Evolutionary conservation across 768 basidiomycete species (phyloP).

Genomic region (Neoboletus subvelutipes): DNA sequence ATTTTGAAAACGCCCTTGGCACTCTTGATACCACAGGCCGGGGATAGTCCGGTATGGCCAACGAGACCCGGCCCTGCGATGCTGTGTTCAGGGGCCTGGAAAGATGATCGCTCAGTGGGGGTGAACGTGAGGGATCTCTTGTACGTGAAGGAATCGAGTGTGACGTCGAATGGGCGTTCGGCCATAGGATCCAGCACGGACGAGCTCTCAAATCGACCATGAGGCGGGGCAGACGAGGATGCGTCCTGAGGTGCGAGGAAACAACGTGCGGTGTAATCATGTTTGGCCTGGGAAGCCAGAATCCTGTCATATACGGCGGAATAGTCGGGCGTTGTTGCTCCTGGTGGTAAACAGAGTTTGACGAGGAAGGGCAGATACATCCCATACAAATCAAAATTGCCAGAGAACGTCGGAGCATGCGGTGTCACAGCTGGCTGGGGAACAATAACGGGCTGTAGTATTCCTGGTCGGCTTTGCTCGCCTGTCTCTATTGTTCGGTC

Average conservation of each 20-base stretch:
- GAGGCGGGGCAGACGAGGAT: conserved; percentile 11
- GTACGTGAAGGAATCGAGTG: conserved; percentile 25
- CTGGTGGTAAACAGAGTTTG: conserved; percentile 32
- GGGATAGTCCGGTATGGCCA: conserved; percentile 24
- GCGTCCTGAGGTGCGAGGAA: conserved; percentile 20
- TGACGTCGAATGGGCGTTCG: conserved; percentile 35
- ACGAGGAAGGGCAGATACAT: conserved; percentile 39
- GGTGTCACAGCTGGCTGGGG: conserved; percentile 7
- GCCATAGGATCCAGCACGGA: conserved; percentile 36
- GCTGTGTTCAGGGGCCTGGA: conserved; percentile 24
- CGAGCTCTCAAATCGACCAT: conserved; percentile 27
- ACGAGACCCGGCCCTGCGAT: conserved; percentile 29
- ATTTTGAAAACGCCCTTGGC: conserved; percentile 38
- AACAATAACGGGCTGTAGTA: conserved; percentile 9
- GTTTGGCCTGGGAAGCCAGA: conserved; percentile 38
- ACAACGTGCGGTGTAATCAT: conserved; percentile 37
- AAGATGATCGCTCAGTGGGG: conserved; percentile 24
- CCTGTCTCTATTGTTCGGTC: neutral
- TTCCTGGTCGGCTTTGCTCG: neutral
- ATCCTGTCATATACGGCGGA: conserved; percentile 36
- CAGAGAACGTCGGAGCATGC: conserved; percentile 22
- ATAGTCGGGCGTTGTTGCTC: conserved; percentile 27
- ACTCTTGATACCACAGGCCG: conserved; percentile 33
- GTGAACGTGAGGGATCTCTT: conserved; percentile 30
- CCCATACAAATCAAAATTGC: conserved; percentile 41